Base-by-base conservation (phyloP, 23 red algal species). In the Agarophyton chilense region DNA sequence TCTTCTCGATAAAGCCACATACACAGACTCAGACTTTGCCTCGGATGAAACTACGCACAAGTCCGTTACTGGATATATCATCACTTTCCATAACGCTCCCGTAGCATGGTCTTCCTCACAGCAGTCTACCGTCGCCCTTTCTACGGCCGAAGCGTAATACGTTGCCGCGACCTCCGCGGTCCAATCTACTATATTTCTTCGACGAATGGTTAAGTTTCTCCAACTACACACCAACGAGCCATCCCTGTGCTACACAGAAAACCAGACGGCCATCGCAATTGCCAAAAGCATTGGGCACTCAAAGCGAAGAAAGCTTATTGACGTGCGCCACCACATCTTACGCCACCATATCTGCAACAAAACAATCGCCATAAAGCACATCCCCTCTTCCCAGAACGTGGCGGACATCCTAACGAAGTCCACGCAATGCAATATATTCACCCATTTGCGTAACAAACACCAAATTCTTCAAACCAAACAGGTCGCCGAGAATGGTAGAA, bases 301-400 rank as follows among this genome's bases (percentile, higher is more conserved):
- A 7, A 10, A 38, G 9, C 6, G 68, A 39, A 29, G 42, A 7
- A 74, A 74, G 28, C 21, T 44, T 24, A 47, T 74, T 8, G 10
- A 74, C 42, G 22, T 74, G 5, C 6, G 28, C 6, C 68, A 74
- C 42, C 68, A 74, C 71, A 85, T 66, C 21, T 94, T 61, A 7
- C 56, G 56, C 7, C 9, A 61, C 7, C 56, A 61, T 31, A 4
- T 61, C n/a, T 17, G 19, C 19, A 6, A 17, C 19, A 17, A 17
- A 6, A 61, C 7, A 6, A 61, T 61, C 56, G 28, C 56, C 19
- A 6, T 61, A 31, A 6, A 61, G 6, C 26, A 61, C 26, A 31
- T 61, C 19, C 56, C 56, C 5, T 61, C 56, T 61, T 4, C n/a
- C 19, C 7, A 61, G 6, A 61, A 61, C 56, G 8, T n/a, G 19